Percentiles rank a stretch among this genome's conserved stretches.
These are phyloP conservation scores for Sonneratia alba DNA, from an alignment of 345 rosid species.

Conservation along the genomic window DNA sequence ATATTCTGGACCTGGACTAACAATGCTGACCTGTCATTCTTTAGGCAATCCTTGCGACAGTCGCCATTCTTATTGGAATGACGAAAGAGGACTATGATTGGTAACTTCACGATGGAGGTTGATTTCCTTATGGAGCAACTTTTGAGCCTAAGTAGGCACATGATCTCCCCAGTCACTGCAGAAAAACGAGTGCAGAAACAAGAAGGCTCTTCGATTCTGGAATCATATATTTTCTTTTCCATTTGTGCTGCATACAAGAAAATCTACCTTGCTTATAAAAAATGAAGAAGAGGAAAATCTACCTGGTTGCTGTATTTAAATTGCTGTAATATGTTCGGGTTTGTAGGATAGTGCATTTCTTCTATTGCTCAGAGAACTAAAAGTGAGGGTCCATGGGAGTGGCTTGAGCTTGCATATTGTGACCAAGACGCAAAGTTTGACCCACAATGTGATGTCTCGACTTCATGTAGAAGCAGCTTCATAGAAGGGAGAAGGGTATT, in stretches of 20 bases:
- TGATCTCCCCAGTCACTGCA: not conserved
- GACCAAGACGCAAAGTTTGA: constrained; percentile 9
- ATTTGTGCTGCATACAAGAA: not conserved
- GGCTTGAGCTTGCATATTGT: not conserved
- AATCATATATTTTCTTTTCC: not conserved
- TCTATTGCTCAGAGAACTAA: not conserved
- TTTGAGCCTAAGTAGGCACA: not conserved
- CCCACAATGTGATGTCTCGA: constrained; percentile 29
- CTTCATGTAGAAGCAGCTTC: constrained; percentile 34
- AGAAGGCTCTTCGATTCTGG: not conserved
- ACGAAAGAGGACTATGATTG: constrained; percentile 23
- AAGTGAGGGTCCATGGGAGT: not conserved
- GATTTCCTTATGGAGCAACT: not conserved
- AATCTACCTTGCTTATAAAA: not conserved
- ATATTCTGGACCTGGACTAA: not conserved
- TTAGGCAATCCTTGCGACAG: constrained; percentile 32
- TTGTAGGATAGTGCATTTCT: not conserved
- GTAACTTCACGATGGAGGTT: constrained; percentile 1
- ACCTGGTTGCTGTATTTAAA: not conserved
- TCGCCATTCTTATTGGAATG: constrained; percentile 27
- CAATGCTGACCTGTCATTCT: not conserved
- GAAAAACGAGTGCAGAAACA: not conserved
- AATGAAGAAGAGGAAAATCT: not conserved
- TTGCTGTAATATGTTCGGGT: not conserved
- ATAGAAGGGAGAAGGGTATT: constrained; percentile 33